Base-by-base conservation (phyloP, 2,329 filamentous ascomycete genomes). In the Verticillium longisporum region DNA sequence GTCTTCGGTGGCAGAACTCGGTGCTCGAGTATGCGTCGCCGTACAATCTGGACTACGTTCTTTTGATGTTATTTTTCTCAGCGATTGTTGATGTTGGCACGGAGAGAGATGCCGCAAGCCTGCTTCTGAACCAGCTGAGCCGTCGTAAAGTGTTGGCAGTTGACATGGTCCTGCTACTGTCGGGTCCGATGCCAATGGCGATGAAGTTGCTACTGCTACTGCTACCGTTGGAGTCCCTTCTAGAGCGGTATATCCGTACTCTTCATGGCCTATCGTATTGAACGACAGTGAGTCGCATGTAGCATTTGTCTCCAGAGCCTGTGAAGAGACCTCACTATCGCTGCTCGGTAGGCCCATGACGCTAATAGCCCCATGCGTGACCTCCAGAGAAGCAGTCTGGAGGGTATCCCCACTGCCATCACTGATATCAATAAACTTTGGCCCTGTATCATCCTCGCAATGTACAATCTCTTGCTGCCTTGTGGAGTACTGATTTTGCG, bases 351-450 rank as follows among this genome's bases (percentile, higher is more conserved):
- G 62, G 11, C 45, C 60, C 7, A 64, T 33, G 15, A n/a, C 32
- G 15, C 54, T 45, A 26, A 53, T 60, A 15, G 58, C 58, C 26
- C 62, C 62, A 14, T 59, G 34, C 11, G 21, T 33, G 21, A 62
- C 62, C 14, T 61, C 62, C 32, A 56, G 53, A 33, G 61, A 60
- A 7, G 57, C 55, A 10, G 26, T 6, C 6, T 60, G 60, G 21
- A 41, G 37, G 5, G 21, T 38, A 4, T 60, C 61, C 5, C 63
- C 58, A 41, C 33, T 53, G 13, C 38, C 37, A 6, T 59, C 55
- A 11, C 56, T 61, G n/a, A 64, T 60, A n/a, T 64, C 55, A 34
- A 65, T 31, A 53, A 58, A 65, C 10, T 54, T 57, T 37, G 62
- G 58, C 63, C 63, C 64, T 7, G 38, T 59, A 15, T 38, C 26